These are phyloP conservation scores for Selaginella tamariscina DNA, from an alignment of 75 land plant genomes.

Conservation along the genomic window DNA sequence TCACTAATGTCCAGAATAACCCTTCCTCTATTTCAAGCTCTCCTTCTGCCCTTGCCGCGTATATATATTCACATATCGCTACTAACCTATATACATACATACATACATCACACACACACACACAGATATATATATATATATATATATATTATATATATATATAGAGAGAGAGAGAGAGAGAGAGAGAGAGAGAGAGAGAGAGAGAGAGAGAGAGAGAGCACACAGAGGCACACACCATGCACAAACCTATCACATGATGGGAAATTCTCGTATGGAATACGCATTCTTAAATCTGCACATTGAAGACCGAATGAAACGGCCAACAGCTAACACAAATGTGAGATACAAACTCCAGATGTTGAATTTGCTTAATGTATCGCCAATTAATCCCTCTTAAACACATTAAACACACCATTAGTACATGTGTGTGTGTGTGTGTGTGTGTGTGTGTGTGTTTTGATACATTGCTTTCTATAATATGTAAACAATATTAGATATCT, in stretches of 20 bases:
- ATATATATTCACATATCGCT: slow-evolving; percentile 92
- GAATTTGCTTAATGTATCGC: slow-evolving; percentile 94
- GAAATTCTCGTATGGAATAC: slow-evolving; percentile 92
- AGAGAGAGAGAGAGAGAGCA: background rate
- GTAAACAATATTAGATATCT: no score
- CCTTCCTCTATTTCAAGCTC: slow-evolving; percentile 92
- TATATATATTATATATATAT: no score
- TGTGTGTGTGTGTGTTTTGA: no score
- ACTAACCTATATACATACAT: slow-evolving; percentile 78
- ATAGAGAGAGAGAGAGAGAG: no score
- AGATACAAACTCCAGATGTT: slow-evolving; percentile 97
- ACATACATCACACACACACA: no score
- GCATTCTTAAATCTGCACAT: slow-evolving; percentile 91
- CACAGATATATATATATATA: no score
- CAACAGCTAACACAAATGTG: slow-evolving; percentile 93
- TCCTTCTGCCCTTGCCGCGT: slow-evolving; percentile 96
- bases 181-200: no score
- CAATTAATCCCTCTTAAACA: slow-evolving; percentile 76
- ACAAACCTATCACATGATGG: slow-evolving; percentile 93
- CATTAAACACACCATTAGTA: no score
- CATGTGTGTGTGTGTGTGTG: no score
- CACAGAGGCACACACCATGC: background rate
- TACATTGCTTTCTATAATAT: no score
- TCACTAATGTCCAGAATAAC: slow-evolving; percentile 83
- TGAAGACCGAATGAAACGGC: slow-evolving; percentile 91